Conservation (phyloP, 495 filamentous ascomycete genomes). For the Aspergillus heteromorphus region DNA sequence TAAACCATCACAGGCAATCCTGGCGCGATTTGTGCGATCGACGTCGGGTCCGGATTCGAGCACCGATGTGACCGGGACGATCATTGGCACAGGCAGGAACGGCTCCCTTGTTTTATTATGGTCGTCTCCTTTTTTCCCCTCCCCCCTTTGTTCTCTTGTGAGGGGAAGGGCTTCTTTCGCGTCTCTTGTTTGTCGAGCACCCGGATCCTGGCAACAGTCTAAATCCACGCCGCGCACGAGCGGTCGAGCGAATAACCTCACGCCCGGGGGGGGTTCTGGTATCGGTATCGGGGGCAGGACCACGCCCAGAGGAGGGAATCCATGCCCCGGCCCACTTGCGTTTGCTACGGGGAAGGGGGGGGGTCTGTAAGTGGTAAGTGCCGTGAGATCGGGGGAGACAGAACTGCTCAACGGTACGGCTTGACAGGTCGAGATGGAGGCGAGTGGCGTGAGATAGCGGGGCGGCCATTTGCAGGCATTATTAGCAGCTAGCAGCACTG, state of each 20-base stretch:
- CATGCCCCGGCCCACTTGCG: constrained; percentile 3
- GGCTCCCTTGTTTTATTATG: neutral
- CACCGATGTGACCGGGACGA: constrained; percentile 14
- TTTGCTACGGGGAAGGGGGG: constrained; percentile 1
- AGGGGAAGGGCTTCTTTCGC: neutral
- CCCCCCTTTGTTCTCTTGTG: constrained; percentile 5
- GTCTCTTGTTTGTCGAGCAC: neutral
- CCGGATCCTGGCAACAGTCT: neutral
- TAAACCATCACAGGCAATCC: constrained; percentile 18
- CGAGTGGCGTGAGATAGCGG: constrained; percentile 23
- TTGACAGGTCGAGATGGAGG: constrained; percentile 21
- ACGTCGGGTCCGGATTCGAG: constrained; percentile 24
- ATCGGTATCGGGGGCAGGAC: neutral
- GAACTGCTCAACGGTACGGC: constrained; percentile 7
- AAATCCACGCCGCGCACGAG: neutral
- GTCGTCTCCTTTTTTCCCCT: neutral
- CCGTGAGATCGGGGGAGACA: constrained; percentile 3
- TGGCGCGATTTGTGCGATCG: constrained; percentile 25
- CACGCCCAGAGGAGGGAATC: neutral
- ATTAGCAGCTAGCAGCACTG: constrained; percentile 10
- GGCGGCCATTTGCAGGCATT: constrained; percentile 6
- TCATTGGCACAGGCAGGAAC: constrained; percentile 28
- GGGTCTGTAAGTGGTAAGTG: neutral
- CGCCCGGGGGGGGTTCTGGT: neutral
- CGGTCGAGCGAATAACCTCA: neutral